Evolutionary conservation across 75 land plant genomes (phyloP).

Genomic region (Pinus tabuliformis): DNA sequence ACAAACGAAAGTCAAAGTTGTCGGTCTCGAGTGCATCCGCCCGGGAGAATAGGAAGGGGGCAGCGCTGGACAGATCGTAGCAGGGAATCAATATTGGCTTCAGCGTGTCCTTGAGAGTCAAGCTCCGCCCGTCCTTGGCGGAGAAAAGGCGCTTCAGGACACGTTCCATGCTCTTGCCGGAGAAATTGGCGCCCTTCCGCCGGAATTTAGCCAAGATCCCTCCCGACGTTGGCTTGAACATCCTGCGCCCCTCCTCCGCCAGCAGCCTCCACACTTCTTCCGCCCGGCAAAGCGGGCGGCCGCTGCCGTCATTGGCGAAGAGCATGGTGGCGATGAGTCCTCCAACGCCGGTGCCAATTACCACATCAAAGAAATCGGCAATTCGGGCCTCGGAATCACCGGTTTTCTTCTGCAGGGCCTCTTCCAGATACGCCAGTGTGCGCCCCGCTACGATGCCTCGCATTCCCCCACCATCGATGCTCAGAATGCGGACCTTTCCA

Average conservation of each 20-base stretch:
- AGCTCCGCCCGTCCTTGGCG: slow-evolving; percentile 37
- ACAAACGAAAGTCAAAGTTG: slow-evolving; percentile 77
- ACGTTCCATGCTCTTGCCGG: slow-evolving; percentile 44
- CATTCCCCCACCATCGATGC: slow-evolving; percentile 87
- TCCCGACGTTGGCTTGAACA: slow-evolving; percentile 31
- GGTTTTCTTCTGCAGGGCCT: slow-evolving; percentile 36
- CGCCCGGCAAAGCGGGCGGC: slow-evolving; percentile 50
- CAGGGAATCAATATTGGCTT: slow-evolving; percentile 89
- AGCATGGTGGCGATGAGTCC: slow-evolving; percentile 76
- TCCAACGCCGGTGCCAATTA: slow-evolving; percentile 47
- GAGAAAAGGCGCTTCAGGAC: slow-evolving; percentile 44
- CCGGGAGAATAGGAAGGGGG: slow-evolving; percentile 83
- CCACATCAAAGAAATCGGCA: slow-evolving; percentile 38
- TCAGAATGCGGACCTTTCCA: slow-evolving; percentile 41
- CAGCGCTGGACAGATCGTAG: slow-evolving; percentile 76
- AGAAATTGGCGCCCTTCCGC: slow-evolving; percentile 31
- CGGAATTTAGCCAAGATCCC: slow-evolving; percentile 31
- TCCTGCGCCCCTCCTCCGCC: slow-evolving; percentile 10
- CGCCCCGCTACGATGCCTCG: slow-evolving; percentile 56
- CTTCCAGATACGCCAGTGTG: slow-evolving; percentile 67
- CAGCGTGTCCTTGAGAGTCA: slow-evolving; percentile 71
- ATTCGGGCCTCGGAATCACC: slow-evolving; percentile 58
- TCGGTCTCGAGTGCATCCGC: slow-evolving; percentile 69
- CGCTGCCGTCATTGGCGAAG: slow-evolving; percentile 11
- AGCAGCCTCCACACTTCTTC: slow-evolving; percentile 42